A percentile compares a stretch with the other conserved stretches of the same genome.
These are phyloP conservation scores for Dendrobium huoshanense DNA, from an alignment of 106 monocot genomes.

Conservation along the genomic window DNA sequence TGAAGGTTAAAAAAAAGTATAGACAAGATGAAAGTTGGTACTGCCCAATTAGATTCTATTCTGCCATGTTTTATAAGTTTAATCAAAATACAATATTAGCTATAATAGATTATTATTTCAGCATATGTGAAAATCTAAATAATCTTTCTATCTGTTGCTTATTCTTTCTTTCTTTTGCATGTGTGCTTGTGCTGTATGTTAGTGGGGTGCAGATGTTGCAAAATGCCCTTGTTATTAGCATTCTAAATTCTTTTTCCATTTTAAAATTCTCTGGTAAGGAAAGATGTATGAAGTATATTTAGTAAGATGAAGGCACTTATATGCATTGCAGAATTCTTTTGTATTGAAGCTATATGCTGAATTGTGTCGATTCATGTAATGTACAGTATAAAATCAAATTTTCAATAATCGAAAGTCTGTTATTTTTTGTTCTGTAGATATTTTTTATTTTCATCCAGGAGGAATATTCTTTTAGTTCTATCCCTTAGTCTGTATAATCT, in stretches of 20 bases:
- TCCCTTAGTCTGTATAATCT: slow-evolving; percentile 24
- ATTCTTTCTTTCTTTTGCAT: too few relatives aligned
- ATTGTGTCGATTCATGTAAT: not conserved
- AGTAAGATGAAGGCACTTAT: not conserved
- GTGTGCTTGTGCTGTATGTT: too few relatives aligned
- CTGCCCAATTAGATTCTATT: too few relatives aligned
- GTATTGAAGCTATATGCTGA: not conserved
- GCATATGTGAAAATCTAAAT: too few relatives aligned
- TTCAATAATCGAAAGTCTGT: not conserved
- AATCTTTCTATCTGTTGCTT: too few relatives aligned
- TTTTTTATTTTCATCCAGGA: not conserved
- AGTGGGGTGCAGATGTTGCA: too few relatives aligned
- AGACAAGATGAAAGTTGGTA: too few relatives aligned
- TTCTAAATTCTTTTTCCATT: not conserved
- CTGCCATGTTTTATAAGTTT: too few relatives aligned
- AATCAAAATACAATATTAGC: too few relatives aligned
- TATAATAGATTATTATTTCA: too few relatives aligned
- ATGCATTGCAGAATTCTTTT: not conserved
- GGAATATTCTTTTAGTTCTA: not conserved
- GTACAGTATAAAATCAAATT: not conserved
- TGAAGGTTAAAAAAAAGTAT: too few relatives aligned
- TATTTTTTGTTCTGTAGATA: not conserved
- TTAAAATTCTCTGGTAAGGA: not conserved
- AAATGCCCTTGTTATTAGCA: not conserved
- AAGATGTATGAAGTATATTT: not conserved